A percentile compares a stretch with the other conserved stretches of the same genome.
Conservation (phyloP, 1,284 basidiomycete genomes). For the Cryptococcus jaspeensis region DNA sequence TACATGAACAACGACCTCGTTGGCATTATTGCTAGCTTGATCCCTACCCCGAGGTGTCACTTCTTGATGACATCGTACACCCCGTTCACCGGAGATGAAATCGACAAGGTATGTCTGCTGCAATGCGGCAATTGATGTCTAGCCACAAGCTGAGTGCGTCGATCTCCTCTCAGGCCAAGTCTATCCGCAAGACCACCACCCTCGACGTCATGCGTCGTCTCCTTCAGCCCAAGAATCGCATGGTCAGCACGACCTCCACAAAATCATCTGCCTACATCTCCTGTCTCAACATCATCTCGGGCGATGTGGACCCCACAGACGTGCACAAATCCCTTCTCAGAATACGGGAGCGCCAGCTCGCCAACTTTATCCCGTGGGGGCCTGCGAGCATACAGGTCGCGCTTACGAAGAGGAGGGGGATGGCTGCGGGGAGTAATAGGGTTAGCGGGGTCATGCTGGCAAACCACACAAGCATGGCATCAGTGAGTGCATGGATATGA, state of each 20-base stretch:
- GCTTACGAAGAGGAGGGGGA: slow-evolving; percentile 81
- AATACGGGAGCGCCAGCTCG: slow-evolving; percentile 92
- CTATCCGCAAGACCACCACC: slow-evolving; percentile 88
- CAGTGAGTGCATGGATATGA: slow-evolving; percentile 58
- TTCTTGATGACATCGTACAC: slow-evolving; percentile 99
- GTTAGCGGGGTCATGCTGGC: slow-evolving; percentile 98
- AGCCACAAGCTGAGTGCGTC: neutral
- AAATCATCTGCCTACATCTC: slow-evolving; percentile 95
- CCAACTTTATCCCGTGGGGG: slow-evolving; percentile 99
- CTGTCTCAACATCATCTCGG: slow-evolving; percentile 97
- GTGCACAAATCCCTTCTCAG: slow-evolving; percentile 96
- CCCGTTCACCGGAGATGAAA: slow-evolving; percentile 93
- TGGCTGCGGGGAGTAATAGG: slow-evolving; percentile 84
- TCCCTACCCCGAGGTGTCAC: slow-evolving; percentile 98
- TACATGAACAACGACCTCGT: slow-evolving; percentile 99
- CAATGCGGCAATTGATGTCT: neutral
- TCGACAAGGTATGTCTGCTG: slow-evolving; percentile 69
- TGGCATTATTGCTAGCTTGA: slow-evolving; percentile 93
- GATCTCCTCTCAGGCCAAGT: slow-evolving; percentile 63
- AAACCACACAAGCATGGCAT: slow-evolving; percentile 96
- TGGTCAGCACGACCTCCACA: slow-evolving; percentile 92
- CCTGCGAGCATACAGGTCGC: slow-evolving; percentile 98
- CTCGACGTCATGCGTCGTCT: slow-evolving; percentile 98
- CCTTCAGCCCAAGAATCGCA: slow-evolving; percentile 96
- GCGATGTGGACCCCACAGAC: slow-evolving; percentile 96